Evolutionary conservation across 1,284 basidiomycete species (phyloP).

Genomic region (Cryptococcus maquisensis): DNA sequence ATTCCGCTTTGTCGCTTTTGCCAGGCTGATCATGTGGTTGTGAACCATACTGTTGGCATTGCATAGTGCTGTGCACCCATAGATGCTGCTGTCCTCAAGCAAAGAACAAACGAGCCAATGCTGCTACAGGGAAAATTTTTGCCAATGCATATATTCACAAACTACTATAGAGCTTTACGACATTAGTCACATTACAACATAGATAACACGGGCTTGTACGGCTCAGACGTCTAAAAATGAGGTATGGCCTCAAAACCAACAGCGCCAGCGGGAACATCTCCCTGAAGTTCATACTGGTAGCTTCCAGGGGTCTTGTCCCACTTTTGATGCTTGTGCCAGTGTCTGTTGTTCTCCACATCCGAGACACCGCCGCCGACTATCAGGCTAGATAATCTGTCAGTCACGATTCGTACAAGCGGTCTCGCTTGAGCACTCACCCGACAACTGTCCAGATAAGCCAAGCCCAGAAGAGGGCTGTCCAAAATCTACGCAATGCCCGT

Average conservation of each 20-base stretch:
- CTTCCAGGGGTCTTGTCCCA: slow-evolving; percentile 22
- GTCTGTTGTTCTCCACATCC: slow-evolving; percentile 24
- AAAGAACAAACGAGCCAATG: too few relatives aligned
- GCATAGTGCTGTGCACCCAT: background rate
- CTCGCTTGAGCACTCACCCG: slow-evolving; percentile 30
- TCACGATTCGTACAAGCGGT: background rate
- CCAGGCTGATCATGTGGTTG: too few relatives aligned
- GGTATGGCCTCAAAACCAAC: too few relatives aligned
- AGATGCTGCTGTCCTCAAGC: too few relatives aligned
- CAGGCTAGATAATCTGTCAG: slow-evolving; percentile 14
- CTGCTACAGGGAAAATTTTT: too few relatives aligned
- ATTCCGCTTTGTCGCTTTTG: too few relatives aligned
- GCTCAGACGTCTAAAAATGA: too few relatives aligned
- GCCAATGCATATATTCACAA: background rate
- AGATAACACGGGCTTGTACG: background rate
- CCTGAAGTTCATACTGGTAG: too few relatives aligned
- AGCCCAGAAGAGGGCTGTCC: slow-evolving; percentile 41
- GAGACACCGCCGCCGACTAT: slow-evolving; percentile 33
- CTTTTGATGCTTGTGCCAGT: slow-evolving; percentile 26
- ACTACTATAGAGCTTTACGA: background rate
- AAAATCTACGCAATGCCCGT: slow-evolving; percentile 41
- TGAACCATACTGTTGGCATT: background rate
- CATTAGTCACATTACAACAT: too few relatives aligned
- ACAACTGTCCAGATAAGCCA: slow-evolving; percentile 41
- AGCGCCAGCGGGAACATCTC: too few relatives aligned